phyloP scores from a whole-genome alignment of 331 rosid genomes.

The Malus hybrid region DNA sequence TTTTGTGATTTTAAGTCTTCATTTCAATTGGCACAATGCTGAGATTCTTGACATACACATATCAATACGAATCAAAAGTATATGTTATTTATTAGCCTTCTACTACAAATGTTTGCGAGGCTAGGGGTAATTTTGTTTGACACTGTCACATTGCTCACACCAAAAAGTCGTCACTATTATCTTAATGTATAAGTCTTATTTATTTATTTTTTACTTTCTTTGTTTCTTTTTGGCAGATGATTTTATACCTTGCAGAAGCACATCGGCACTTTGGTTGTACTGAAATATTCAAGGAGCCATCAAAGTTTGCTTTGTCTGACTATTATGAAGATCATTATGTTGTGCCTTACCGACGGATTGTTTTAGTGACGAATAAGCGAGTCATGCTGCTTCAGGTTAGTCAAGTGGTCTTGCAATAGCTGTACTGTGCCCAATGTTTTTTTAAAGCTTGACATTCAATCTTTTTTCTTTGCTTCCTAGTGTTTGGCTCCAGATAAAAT shows the following conservation, averaged over 20 bases:
- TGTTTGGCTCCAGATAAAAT: conserved; percentile 74
- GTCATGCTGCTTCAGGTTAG: conserved; percentile 90
- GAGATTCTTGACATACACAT: background rate
- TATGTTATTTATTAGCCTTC: background rate
- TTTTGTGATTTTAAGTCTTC: background rate
- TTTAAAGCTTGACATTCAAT: conserved; percentile 23
- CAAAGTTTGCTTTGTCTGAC: conserved; percentile 90
- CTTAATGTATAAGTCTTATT: background rate
- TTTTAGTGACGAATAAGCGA: conserved; percentile 84
- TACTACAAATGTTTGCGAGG: background rate
- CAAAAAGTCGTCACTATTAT: background rate
- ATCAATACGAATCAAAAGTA: background rate
- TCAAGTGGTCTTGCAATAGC: conserved; percentile 1
- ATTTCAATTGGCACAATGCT: background rate
- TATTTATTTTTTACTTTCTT: background rate
- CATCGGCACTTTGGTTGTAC: conserved; percentile 89
- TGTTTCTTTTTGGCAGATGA: conserved; percentile 50
- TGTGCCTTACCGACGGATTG: conserved; percentile 73
- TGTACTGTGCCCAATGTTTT: background rate
- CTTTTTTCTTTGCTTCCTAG: conserved; percentile 36
- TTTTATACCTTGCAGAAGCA: conserved; percentile 89
- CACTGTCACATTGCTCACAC: background rate
- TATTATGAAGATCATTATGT: conserved; percentile 72
- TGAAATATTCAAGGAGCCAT: conserved; percentile 92
- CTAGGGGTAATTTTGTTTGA: background rate